phyloP scores from a whole-genome alignment of 352 stramenopile species.

The Globisporangium yorkense region DNA sequence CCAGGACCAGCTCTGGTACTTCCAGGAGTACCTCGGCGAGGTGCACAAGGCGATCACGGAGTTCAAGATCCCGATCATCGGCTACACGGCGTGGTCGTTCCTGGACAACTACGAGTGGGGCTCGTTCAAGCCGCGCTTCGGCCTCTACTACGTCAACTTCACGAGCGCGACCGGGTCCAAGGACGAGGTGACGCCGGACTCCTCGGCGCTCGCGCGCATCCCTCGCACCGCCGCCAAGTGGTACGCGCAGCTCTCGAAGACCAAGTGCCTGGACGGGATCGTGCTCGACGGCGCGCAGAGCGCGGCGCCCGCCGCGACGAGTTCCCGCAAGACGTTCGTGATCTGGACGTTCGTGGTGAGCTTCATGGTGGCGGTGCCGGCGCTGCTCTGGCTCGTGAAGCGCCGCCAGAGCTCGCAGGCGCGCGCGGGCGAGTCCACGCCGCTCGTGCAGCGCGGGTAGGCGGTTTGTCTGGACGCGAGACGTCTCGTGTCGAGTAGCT shows the following conservation, averaged over 20 bases:
- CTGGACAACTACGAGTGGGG: constrained; percentile 93
- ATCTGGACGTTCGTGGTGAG: constrained; percentile 17
- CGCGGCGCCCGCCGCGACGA: neutral
- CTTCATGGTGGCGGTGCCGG: constrained; percentile 15
- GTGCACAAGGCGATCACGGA: constrained; percentile 53
- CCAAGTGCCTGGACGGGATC: constrained; percentile 9
- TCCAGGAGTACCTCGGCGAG: constrained; percentile 42
- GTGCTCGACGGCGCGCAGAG: neutral
- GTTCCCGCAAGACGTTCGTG: neutral
- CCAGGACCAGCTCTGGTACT: constrained; percentile 53
- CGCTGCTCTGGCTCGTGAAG: constrained; percentile 13
- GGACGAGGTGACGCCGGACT: constrained; percentile 4
- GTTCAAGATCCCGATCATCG: constrained; percentile 68
- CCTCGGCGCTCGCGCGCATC: constrained; percentile 10
- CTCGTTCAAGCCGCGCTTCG: constrained; percentile 51
- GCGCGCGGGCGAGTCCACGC: constrained; percentile 1
- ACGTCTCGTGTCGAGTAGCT: too few relatives aligned
- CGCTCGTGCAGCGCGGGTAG: constrained; percentile 1
- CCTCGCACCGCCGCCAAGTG: constrained; percentile 18
- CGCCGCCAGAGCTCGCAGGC: constrained; percentile 12
- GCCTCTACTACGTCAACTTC: constrained; percentile 4
- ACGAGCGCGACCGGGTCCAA: constrained; percentile 19
- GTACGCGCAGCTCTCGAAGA: constrained; percentile 6
- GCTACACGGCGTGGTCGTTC: constrained; percentile 93
- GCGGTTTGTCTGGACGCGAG: too few relatives aligned